phyloP scores from a whole-genome alignment of 2,329 filamentous ascomycete genomes.

The Pseudogymnoascus sp. region DNA sequence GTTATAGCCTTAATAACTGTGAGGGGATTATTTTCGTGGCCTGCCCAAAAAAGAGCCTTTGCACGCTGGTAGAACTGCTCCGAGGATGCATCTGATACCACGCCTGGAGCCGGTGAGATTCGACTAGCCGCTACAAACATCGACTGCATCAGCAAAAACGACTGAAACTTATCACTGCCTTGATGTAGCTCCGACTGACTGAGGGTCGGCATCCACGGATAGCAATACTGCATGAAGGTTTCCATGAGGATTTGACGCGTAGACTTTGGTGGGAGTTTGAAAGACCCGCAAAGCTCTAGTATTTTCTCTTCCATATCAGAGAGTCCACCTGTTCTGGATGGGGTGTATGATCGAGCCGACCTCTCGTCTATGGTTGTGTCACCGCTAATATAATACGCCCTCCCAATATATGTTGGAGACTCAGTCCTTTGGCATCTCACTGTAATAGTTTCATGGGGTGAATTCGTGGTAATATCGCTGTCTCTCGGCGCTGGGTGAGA shows the following conservation, averaged over 20 bases:
- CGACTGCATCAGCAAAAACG: neutral
- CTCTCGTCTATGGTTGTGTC: conserved; percentile 7
- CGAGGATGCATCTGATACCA: neutral
- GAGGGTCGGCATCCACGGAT: neutral
- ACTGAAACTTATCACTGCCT: neutral
- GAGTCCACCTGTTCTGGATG: neutral
- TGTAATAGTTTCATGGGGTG: neutral
- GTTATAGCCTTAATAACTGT: conserved; percentile 28
- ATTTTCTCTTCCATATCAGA: neutral
- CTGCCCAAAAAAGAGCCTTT: conserved; percentile 29
- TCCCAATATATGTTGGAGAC: conserved; percentile 10
- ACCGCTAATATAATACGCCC: neutral
- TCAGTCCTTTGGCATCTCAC: conserved; percentile 1
- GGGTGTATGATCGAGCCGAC: neutral
- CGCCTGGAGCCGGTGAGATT: neutral
- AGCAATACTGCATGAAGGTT: neutral
- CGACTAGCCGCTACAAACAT: neutral
- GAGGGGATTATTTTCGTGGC: conserved; percentile 28
- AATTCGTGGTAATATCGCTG: neutral
- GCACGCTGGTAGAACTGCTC: conserved; percentile 25
- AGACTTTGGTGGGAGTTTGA: neutral
- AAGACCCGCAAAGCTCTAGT: neutral
- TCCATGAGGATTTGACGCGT: neutral
- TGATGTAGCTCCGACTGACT: neutral
- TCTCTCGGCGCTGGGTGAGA: neutral